phyloP scores from a whole-genome alignment of 2,329 filamentous ascomycete species.

The Talaromyces sp. region DNA sequence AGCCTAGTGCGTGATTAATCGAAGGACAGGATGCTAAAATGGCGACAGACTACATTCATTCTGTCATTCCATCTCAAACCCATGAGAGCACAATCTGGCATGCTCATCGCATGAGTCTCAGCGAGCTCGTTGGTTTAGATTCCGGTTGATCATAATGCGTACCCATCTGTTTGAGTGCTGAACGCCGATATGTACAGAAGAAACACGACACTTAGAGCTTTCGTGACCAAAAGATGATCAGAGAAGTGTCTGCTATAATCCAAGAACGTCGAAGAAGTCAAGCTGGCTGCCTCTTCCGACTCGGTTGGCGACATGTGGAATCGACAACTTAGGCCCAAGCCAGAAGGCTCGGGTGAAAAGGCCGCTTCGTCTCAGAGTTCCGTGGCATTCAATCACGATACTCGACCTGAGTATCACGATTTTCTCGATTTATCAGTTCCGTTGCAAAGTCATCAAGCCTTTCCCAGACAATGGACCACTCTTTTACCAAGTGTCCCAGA shows the following conservation, averaged over 20 bases:
- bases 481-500: neutral
- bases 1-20: neutral
- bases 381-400: too few relatives aligned
- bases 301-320: neutral
- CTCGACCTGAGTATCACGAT: too few relatives aligned
- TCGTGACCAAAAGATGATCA: neutral
- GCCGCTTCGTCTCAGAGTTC: neutral
- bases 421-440: too few relatives aligned
- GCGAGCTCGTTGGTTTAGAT: neutral
- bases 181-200: neutral
- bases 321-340: neutral
- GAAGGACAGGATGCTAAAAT: neutral
- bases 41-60: neutral
- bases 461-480: neutral
- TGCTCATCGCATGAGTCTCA: neutral
- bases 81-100: neutral
- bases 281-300: neutral
- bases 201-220: neutral
- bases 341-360: neutral
- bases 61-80: neutral
- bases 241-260: neutral
- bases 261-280: neutral
- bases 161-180: neutral
- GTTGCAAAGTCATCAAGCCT: too few relatives aligned
- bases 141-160: neutral